These are phyloP conservation scores for Auricularia auricula-judae DNA, from an alignment of 768 basidiomycete species.

Conservation along the genomic window DNA sequence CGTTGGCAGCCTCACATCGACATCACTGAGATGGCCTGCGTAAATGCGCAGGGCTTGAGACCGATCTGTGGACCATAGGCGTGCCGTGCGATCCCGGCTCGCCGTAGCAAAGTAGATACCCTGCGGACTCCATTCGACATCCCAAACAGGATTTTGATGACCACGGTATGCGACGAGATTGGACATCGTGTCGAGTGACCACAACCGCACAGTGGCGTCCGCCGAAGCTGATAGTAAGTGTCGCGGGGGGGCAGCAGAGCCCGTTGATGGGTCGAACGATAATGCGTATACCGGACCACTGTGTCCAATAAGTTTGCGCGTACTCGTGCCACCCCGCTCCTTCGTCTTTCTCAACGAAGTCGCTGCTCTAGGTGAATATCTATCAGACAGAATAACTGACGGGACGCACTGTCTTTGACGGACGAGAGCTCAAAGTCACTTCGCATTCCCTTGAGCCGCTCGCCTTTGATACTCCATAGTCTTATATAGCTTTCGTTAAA, in stretches of 20 bases:
- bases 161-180: slow-evolving; percentile 92
- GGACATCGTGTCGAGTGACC: slow-evolving; percentile 92
- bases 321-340: slow-evolving; percentile 73
- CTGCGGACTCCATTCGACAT: slow-evolving; percentile 97
- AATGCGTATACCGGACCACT: slow-evolving; percentile 94
- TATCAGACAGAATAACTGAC: neutral
- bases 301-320: slow-evolving; percentile 94
- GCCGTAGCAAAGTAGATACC: slow-evolving; percentile 98
- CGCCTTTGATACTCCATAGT: slow-evolving; percentile 90
- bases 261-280: slow-evolving; percentile 83
- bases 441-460: slow-evolving; percentile 65
- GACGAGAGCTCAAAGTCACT: slow-evolving; percentile 62
- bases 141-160: slow-evolving; percentile 97
- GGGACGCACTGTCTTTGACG: slow-evolving; percentile 56
- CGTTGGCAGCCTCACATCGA: slow-evolving; percentile 59
- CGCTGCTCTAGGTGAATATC: slow-evolving; percentile 25
- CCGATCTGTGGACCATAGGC: slow-evolving; percentile 93
- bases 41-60: slow-evolving; percentile 80
- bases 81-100: slow-evolving; percentile 86
- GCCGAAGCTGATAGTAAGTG: slow-evolving; percentile 88
- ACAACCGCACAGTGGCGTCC: slow-evolving; percentile 81
- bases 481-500: slow-evolving; percentile 94
- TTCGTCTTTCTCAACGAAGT: slow-evolving; percentile 50
- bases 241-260: slow-evolving; percentile 75
- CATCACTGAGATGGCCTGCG: slow-evolving; percentile 92